Evolutionary conservation across 2,329 filamentous ascomycete genomes (phyloP).

Genomic region (Acrocalymma vagum): DNA sequence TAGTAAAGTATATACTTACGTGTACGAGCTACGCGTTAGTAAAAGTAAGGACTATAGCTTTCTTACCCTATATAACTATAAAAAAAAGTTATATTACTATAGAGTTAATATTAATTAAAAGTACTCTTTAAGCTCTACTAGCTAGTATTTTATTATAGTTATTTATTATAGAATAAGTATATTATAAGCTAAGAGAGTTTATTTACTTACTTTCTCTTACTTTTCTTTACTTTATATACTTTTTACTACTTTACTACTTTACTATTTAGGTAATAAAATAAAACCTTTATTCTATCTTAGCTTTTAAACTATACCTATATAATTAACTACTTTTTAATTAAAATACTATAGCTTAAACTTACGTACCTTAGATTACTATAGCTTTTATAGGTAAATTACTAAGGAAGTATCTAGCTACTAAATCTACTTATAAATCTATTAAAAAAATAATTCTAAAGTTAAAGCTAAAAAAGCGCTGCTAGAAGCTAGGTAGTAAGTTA

Average conservation of each 20-base stretch:
- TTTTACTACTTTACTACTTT: not conserved
- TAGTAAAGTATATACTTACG: too few relatives aligned
- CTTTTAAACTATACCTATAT: not conserved
- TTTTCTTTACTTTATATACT: not conserved
- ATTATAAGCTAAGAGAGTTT: not conserved
- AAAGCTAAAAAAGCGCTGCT: constrained; percentile 3
- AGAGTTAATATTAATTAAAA: too few relatives aligned
- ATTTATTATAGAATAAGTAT: not conserved
- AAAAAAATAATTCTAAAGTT: not conserved
- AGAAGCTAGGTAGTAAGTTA: constrained; percentile 4
- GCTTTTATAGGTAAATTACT: not conserved
- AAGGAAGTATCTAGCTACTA: constrained; percentile 1
- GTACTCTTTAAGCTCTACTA: not conserved
- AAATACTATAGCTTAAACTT: too few relatives aligned
- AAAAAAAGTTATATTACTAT: too few relatives aligned
- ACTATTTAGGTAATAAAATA: not conserved
- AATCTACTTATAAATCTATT: not conserved
- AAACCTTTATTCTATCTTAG: not conserved
- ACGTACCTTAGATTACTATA: too few relatives aligned
- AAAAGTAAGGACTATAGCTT: too few relatives aligned
- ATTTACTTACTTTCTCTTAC: not conserved
- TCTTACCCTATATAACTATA: too few relatives aligned
- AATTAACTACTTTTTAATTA: too few relatives aligned
- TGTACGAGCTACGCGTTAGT: too few relatives aligned
- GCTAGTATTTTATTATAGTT: not conserved